Conservation (phyloP, 208 protist genomes). For the Leishmania mexicana region DNA sequence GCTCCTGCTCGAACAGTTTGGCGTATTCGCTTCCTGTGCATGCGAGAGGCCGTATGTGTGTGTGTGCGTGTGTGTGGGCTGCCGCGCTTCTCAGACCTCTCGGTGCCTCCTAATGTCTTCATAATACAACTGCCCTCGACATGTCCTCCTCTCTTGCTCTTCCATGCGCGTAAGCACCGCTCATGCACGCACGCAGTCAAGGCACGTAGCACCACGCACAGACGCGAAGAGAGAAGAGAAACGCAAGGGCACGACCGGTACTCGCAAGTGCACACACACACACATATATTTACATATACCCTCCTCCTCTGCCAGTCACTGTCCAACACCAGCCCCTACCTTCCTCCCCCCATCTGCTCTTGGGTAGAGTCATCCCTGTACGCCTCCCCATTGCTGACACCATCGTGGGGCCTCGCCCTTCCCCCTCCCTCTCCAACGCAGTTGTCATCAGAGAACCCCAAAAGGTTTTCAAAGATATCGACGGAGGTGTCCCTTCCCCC, state of each 20-base stretch:
- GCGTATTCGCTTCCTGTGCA: neutral
- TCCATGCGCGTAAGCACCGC: neutral
- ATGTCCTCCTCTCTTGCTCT: neutral
- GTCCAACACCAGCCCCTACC: neutral
- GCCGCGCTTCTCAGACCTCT: neutral
- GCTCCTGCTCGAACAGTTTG: neutral
- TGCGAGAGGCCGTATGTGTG: neutral
- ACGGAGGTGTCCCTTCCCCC: neutral
- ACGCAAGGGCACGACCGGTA: neutral
- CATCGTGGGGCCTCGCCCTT: neutral
- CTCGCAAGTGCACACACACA: neutral
- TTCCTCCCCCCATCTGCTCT: neutral
- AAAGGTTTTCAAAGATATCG: neutral
- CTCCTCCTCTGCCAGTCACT: neutral
- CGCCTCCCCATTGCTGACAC: neutral
- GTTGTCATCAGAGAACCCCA: neutral
- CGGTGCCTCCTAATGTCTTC: neutral
- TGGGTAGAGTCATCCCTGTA: neutral
- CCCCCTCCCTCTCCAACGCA: neutral
- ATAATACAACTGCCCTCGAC: neutral
- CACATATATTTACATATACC: neutral
- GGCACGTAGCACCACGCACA: neutral
- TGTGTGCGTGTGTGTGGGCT: neutral
- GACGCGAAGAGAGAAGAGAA: neutral
- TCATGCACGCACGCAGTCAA: neutral